Percentiles rank a stretch among this genome's conserved stretches.
Conservation (phyloP, 1,284 basidiomycete species). For the Trametes sp. region DNA sequence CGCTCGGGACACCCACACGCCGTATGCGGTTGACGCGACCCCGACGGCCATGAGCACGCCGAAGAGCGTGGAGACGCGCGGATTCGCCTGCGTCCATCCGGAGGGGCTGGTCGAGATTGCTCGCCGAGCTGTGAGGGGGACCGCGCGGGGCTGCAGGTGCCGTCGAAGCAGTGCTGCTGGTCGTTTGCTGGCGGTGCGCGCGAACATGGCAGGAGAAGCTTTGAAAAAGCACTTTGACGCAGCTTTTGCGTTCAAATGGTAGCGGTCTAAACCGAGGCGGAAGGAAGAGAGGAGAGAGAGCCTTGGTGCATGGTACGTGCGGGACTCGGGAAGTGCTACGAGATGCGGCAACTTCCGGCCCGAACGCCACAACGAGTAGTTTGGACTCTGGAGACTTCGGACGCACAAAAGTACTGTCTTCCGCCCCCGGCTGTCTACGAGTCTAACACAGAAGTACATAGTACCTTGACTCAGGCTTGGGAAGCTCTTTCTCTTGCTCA, state of each 20-base stretch:
- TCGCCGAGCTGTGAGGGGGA: not conserved
- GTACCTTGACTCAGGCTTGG: too few species aligned
- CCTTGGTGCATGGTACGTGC: too few species aligned
- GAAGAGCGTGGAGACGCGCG: slow-evolving; percentile 54
- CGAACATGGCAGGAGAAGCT: not conserved
- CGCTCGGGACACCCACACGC: slow-evolving; percentile 53
- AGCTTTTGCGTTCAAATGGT: not conserved
- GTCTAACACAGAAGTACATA: too few species aligned
- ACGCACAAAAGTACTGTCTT: too few species aligned
- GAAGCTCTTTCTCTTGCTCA: too few species aligned
- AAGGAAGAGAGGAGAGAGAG: too few species aligned
- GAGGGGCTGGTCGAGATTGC: not conserved
- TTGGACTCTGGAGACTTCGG: too few species aligned
- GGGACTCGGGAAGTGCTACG: too few species aligned
- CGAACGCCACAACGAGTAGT: too few species aligned
- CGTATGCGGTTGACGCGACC: slow-evolving; percentile 57
- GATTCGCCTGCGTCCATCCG: slow-evolving; percentile 29
- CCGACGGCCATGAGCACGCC: slow-evolving; percentile 57
- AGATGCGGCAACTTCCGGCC: too few species aligned
- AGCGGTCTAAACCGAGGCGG: too few species aligned
- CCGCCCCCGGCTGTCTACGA: too few species aligned
- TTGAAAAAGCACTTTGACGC: not conserved
- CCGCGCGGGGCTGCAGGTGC: not conserved
- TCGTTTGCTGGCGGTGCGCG: slow-evolving; percentile 5
- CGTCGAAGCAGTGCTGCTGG: not conserved